phyloP scores from a whole-genome alignment of 345 rosid genomes.

The Bruguiera sexangula region DNA sequence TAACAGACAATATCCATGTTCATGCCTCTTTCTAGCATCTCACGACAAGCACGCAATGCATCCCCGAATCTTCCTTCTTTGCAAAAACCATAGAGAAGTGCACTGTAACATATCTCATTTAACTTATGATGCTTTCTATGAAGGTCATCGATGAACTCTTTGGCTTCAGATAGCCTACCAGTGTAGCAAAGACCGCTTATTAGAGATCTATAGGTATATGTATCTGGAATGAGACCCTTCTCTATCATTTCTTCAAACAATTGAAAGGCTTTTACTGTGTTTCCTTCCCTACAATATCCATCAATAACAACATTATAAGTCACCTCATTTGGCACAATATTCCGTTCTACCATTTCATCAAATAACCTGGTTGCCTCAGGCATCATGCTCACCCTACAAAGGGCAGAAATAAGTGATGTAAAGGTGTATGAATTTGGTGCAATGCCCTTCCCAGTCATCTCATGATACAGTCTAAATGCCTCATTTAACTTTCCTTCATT shows the following conservation, averaged over 20 bases:
- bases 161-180: slow-evolving; percentile 68
- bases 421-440: slow-evolving; percentile 61
- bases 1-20: slow-evolving; percentile 82
- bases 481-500: slow-evolving; percentile 46
- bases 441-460: slow-evolving; percentile 79
- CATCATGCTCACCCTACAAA: slow-evolving; percentile 53
- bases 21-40: slow-evolving; percentile 72
- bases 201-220: slow-evolving; percentile 74
- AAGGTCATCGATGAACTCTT: slow-evolving; percentile 63
- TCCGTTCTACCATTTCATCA: slow-evolving; percentile 55
- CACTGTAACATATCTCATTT: slow-evolving; percentile 83
- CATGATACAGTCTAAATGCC: slow-evolving; percentile 73
- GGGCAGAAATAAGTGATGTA: slow-evolving; percentile 68
- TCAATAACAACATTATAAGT: slow-evolving; percentile 85
- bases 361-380: slow-evolving; percentile 55
- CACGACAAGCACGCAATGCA: slow-evolving; percentile 54
- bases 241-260: slow-evolving; percentile 60
- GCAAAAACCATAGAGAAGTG: slow-evolving; percentile 73
- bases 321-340: slow-evolving; percentile 65
- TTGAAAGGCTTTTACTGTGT: slow-evolving; percentile 54
- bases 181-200: slow-evolving; percentile 68
- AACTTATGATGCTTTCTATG: slow-evolving; percentile 48
- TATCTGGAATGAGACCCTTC: slow-evolving; percentile 75
- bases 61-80: slow-evolving; percentile 74
- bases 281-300: slow-evolving; percentile 60